Base-by-base conservation (phyloP, 2,329 filamentous ascomycete species). In the Tolypocladium inflatum region DNA sequence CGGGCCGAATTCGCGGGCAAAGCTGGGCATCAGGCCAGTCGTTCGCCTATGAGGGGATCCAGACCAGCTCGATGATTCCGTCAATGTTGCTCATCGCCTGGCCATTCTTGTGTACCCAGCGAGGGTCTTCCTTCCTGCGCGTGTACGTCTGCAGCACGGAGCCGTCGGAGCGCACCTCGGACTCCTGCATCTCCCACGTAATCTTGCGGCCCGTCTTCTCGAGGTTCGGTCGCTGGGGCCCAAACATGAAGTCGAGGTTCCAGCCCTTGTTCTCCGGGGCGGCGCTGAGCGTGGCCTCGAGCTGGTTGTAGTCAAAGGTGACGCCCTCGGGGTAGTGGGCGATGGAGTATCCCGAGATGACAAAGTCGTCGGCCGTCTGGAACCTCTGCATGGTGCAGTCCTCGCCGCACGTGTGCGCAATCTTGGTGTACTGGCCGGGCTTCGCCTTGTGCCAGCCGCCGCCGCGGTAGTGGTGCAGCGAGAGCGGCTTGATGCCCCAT, bases 381-480 rank as follows among this genome's bases (percentile, higher is more conserved):
- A 84, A 86, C 43, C 83, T 78, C 64, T 81, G 78, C 58, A 86
- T 70, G 26, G 79, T 77, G 67, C 83, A 86, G 61, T 85, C 81
- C 66, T 82, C 80, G 38, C 84, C 83, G 62, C 83, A 86, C 17
- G 83, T 74, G 59, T 82, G 77, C 8, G 82, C 78, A 37, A 86
- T 74, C 64, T 82, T 80, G 63, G 80, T 78, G 67, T 83, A 78
- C 61, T 83, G 78, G 64, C 77, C 78, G 55, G 84, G 81, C 58
- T 76, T 73, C 39, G 79, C 79, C 26, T 69, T 66, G 68, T 83
- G 80, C 81, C 81, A 84, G 57, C 79, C 77, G 50, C 80, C 79
- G 53, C 81, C 81, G 64, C 84, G 84, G 75, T 84, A 86, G 72
- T 87, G 83, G 69, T 87, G 84, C 26, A 87, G 75, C 9, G 81